These are phyloP conservation scores for Neofusicoccum laricinum DNA, from an alignment of 2,329 filamentous ascomycete species.

Conservation along the genomic window DNA sequence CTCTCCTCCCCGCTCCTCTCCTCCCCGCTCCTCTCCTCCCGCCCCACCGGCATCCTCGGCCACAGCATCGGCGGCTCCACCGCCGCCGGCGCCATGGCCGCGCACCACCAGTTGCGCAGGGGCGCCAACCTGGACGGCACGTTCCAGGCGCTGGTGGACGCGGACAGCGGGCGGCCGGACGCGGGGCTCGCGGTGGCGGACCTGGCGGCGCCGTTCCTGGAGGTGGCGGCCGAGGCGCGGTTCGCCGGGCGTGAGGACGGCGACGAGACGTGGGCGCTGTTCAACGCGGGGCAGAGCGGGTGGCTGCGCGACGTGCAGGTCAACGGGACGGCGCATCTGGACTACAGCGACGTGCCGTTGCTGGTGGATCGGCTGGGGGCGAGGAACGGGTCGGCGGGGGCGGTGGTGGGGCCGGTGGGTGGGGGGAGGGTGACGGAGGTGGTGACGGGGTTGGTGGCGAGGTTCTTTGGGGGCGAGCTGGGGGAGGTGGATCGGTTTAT, in stretches of 20 bases:
- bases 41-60: no score
- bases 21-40: no score
- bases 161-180: no score
- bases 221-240: slow-evolving; percentile 21
- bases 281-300: slow-evolving; percentile 23
- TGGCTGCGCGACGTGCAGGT: slow-evolving; percentile 27
- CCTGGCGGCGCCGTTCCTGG: slow-evolving; percentile 22
- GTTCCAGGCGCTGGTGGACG: background rate
- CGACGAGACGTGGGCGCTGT: slow-evolving; percentile 23
- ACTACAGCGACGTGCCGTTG: slow-evolving; percentile 24
- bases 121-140: slow-evolving; percentile 24
- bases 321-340: slow-evolving; percentile 22
- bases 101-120: slow-evolving; percentile 16
- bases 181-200: slow-evolving; percentile 12
- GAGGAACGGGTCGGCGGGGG: slow-evolving; percentile 17
- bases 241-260: background rate
- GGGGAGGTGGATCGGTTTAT: background rate
- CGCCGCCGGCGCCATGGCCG: no score
- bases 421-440: background rate
- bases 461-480: background rate
- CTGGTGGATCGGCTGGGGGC: slow-evolving; percentile 25
- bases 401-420: background rate
- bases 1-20: no score
- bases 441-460: background rate
- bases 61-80: no score